phyloP scores from a whole-genome alignment of 352 stramenopile genomes.

The Phytopythium sindhum region DNA sequence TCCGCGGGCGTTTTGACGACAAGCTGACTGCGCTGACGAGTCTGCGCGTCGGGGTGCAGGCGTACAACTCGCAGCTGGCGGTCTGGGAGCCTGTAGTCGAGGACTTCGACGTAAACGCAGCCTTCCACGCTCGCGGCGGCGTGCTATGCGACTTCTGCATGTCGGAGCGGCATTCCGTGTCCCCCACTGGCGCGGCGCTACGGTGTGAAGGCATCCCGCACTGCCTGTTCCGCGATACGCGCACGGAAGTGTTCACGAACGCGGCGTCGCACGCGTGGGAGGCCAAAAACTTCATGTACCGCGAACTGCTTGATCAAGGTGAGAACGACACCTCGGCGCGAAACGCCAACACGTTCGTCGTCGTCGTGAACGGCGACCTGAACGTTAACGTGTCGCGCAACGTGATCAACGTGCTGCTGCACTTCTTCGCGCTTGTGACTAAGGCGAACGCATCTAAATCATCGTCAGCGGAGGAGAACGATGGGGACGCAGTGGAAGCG shows the following conservation, averaged over 20 bases:
- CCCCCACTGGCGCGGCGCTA: slow-evolving; percentile 46
- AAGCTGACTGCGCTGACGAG: slow-evolving; percentile 60
- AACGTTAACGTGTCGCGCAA: slow-evolving; percentile 83
- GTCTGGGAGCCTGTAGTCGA: slow-evolving; percentile 84
- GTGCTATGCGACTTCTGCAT: slow-evolving; percentile 79
- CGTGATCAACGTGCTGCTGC: slow-evolving; percentile 78
- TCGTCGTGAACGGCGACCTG: slow-evolving; percentile 78
- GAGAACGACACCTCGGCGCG: slow-evolving; percentile 49
- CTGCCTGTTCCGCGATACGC: slow-evolving; percentile 66
- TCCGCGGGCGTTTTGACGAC: slow-evolving; percentile 58
- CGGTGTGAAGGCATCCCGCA: slow-evolving; percentile 66
- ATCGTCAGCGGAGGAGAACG: slow-evolving; percentile 18
- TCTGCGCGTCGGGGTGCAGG: slow-evolving; percentile 70
- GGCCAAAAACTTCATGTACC: slow-evolving; percentile 83
- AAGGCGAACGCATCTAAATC: slow-evolving; percentile 40
- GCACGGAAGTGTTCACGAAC: slow-evolving; percentile 64
- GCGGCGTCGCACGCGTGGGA: slow-evolving; percentile 64
- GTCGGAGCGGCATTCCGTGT: slow-evolving; percentile 64
- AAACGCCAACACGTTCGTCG: slow-evolving; percentile 62
- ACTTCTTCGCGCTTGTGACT: slow-evolving; percentile 74
- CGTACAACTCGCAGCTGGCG: slow-evolving; percentile 83
- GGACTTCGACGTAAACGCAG: slow-evolving; percentile 80
- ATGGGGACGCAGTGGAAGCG: slow-evolving; percentile 19
- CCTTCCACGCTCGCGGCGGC: slow-evolving; percentile 60
- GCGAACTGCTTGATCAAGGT: slow-evolving; percentile 58